Evolutionary conservation across 2,329 filamentous ascomycete species (phyloP).

Genomic region (Pseudonectria buxi): DNA sequence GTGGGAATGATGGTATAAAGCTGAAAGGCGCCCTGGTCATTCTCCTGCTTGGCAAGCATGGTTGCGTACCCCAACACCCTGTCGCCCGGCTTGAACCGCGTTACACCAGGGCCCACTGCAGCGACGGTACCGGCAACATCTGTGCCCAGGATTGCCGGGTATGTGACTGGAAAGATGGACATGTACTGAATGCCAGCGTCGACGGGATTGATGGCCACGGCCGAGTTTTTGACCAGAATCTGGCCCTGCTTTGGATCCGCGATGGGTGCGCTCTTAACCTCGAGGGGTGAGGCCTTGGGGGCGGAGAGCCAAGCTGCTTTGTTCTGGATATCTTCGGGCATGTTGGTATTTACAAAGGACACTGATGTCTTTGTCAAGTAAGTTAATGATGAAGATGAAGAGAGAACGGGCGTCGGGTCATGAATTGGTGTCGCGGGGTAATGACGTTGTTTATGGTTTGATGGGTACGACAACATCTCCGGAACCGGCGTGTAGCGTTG

Average conservation of each 20-base stretch:
- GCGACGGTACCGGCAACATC: constrained; percentile 28
- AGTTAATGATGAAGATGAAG: too few relatives aligned
- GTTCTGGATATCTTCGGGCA: too few relatives aligned
- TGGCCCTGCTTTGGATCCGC: background rate
- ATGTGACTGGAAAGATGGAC: constrained; percentile 16
- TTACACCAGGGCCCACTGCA: constrained; percentile 20
- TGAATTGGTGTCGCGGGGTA: too few relatives aligned
- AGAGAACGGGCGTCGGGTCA: too few relatives aligned
- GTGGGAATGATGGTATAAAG: constrained; percentile 9
- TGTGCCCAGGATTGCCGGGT: constrained; percentile 25
- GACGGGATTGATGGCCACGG: constrained; percentile 27
- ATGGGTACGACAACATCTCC: too few relatives aligned
- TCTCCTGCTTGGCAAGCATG: constrained; percentile 25
- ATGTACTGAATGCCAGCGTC: constrained; percentile 19
- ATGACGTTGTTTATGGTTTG: too few relatives aligned
- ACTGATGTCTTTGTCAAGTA: too few relatives aligned
- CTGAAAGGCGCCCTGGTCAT: constrained; percentile 12
- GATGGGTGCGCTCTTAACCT: too few relatives aligned
- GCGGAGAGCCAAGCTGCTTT: too few relatives aligned
- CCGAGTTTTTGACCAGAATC: constrained; percentile 23
- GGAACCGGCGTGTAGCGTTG: too few relatives aligned
- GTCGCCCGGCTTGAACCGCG: constrained; percentile 15
- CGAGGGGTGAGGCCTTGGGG: too few relatives aligned
- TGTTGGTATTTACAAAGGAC: too few relatives aligned
- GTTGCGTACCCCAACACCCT: constrained; percentile 19